phyloP scores from a whole-genome alignment of 352 stramenopile genomes.

The Pythium rhizo-oryzae region DNA sequence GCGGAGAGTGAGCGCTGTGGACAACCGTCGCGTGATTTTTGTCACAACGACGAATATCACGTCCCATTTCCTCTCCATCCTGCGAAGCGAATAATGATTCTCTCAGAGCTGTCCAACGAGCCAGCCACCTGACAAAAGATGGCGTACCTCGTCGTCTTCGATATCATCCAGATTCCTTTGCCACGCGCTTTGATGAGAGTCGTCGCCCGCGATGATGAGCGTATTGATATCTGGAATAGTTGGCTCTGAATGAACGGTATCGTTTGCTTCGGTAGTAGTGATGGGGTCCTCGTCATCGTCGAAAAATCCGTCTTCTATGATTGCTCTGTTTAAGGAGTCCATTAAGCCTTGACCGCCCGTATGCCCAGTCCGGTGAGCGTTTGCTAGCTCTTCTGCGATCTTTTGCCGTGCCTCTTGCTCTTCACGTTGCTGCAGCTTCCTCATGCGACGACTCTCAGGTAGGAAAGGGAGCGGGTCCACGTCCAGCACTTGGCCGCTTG shows the following conservation, averaged over 20 bases:
- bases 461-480: constrained; percentile 21
- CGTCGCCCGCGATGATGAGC: constrained; percentile 9
- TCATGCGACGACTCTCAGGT: constrained; percentile 3
- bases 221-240: constrained; percentile 23
- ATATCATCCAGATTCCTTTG: background rate
- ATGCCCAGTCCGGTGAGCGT: background rate
- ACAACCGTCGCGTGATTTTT: no score
- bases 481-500: constrained; percentile 13
- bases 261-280: background rate
- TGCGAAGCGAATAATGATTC: no score
- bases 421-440: background rate
- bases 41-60: no score
- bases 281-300: constrained; percentile 11
- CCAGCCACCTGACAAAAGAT: background rate
- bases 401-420: background rate
- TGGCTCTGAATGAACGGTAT: background rate
- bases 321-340: background rate
- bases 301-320: constrained; percentile 9
- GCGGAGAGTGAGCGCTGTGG: no score
- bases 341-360: background rate
- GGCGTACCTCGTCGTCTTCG: background rate
- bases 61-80: background rate
- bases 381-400: background rate
- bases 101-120: no score
- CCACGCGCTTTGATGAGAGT: background rate